Base-by-base conservation (phyloP, 768 basidiomycete species). In the Tulasnella sp. region DNA sequence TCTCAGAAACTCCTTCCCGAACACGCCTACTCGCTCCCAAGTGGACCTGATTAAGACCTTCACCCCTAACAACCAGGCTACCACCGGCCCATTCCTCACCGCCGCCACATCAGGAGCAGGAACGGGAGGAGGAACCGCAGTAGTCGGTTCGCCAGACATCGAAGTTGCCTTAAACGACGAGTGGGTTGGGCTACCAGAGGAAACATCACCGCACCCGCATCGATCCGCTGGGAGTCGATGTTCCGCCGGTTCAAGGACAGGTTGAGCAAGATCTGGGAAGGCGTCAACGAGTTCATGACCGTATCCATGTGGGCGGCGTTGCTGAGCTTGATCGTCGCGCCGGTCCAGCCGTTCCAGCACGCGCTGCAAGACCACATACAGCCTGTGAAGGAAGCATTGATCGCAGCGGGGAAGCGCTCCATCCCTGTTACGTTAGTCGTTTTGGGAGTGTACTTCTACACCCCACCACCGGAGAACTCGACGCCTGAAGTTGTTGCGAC, bases 391-490 rank as follows among this genome's bases (percentile, higher is more conserved):
- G 89, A 91, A 40, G 92, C 94, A 0, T 85, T 96, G 74, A 87
- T 86, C 1, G 86, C 87, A 18, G 91, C 92, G 0, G 94, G 95
- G 1, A 90, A 88, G 80, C 95, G 94, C 80, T 92, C 92, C 14
- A 92, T 98, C 80, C 97, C 97, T 0, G 83, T 98, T 38, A 98
- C 97, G 2, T 87, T 98, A 34, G 88, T 98, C 78, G 95, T 98
- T 8, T 91, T 98, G 62, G 97, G 97, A 16, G 96, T 94, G 19
- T 98, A 97, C 87, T 97, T 97, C 86, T 93, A 81, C 58, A 75
- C 76, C 2, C 62, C 79, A 21, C 77, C 75, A 19, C 39, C 56
- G 62, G 27, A 27, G 40, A 44, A 42, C 24, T 68, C 19, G n/a
- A n/a, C 36, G 38, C n/a, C 42, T 24, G 38, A 42, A 84, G 87